A percentile compares a stretch with the other conserved stretches of the same genome.
phyloP scores from a whole-genome alignment of 768 basidiomycete species.

The Trametes cinnabarina region DNA sequence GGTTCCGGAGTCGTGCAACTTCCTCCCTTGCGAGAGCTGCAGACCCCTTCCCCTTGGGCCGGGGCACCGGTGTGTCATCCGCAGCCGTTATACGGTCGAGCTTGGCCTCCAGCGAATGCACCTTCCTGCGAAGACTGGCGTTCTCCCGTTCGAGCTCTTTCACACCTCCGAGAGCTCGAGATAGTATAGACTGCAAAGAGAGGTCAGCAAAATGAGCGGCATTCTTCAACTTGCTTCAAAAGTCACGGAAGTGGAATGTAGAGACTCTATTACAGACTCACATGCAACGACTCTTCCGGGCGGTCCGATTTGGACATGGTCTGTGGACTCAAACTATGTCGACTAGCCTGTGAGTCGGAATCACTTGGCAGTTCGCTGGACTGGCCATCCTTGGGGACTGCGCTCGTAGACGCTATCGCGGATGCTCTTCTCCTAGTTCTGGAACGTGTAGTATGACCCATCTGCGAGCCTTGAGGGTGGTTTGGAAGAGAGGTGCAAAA shows the following conservation, averaged over 20 bases:
- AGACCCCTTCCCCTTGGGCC: slow-evolving; percentile 17
- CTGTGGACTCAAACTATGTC: too few relatives aligned
- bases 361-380: background rate
- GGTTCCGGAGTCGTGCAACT: slow-evolving; percentile 21
- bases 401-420: slow-evolving; percentile 6
- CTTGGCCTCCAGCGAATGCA: slow-evolving; percentile 17
- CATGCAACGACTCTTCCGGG: background rate
- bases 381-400: background rate
- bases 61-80: slow-evolving; percentile 24
- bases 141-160: slow-evolving; percentile 18
- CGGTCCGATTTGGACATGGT: background rate
- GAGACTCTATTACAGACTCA: too few relatives aligned
- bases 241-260: too few relatives aligned
- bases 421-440: background rate
- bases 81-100: slow-evolving; percentile 17
- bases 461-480: background rate
- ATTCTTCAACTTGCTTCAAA: background rate
- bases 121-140: slow-evolving; percentile 13
- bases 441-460: slow-evolving; percentile 5
- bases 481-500: background rate
- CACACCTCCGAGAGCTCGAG: slow-evolving; percentile 8
- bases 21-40: slow-evolving; percentile 12
- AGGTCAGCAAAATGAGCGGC: background rate
- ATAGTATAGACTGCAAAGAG: background rate
- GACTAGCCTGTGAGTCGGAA: background rate